phyloP scores from a whole-genome alignment of 768 basidiomycete species.

The Suillus alpinus region DNA sequence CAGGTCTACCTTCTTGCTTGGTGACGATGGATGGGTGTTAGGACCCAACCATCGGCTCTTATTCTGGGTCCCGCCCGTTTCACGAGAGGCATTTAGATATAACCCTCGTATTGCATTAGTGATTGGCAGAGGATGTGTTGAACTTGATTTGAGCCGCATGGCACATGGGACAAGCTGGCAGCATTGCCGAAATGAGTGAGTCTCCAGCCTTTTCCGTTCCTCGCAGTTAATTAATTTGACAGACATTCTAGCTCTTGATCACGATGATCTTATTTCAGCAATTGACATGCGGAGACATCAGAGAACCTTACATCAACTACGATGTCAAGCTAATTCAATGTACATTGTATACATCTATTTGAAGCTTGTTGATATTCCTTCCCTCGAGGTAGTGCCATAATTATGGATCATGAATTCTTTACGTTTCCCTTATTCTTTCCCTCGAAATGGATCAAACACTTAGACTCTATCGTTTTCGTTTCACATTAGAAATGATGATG shows the following conservation, averaged over 20 bases:
- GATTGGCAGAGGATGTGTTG: not conserved
- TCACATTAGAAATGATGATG: too few species aligned
- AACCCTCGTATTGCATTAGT: not conserved
- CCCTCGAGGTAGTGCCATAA: too few species aligned
- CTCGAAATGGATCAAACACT: too few species aligned
- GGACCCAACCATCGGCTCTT: not conserved
- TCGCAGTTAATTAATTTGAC: not conserved
- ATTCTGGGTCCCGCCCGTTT: not conserved
- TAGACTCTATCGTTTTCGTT: too few species aligned
- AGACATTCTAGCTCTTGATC: not conserved
- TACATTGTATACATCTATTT: too few species aligned
- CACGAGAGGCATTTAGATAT: not conserved
- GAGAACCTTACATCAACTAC: too few species aligned
- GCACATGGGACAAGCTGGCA: not conserved
- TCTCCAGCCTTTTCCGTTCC: not conserved
- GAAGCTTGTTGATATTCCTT: too few species aligned
- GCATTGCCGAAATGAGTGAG: not conserved
- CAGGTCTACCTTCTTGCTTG: not conserved
- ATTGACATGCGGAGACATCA: not conserved
- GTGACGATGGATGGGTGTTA: not conserved
- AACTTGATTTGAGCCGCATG: slow-evolving; percentile 4
- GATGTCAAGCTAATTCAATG: too few species aligned
- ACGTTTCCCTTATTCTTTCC: too few species aligned
- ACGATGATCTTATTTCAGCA: not conserved
- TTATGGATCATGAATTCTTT: too few species aligned